Evolutionary conservation across 192 early-diverging fungal genomes (phyloP).

Genomic region (Coemansia sp.): DNA sequence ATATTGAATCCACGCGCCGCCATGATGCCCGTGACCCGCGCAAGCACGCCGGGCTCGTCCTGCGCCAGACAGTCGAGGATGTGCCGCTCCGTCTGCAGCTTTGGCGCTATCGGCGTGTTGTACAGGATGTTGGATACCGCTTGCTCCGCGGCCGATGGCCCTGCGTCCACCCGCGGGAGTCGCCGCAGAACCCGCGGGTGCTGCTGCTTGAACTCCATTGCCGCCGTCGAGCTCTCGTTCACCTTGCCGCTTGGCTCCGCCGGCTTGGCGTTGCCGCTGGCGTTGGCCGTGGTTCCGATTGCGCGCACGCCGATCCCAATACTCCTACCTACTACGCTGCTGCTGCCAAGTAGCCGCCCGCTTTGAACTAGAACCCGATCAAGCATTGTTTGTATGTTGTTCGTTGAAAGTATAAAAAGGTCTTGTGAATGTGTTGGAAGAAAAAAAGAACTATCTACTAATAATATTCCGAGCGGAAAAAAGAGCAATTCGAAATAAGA

Average conservation of each 20-base stretch:
- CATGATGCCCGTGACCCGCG: slow-evolving; percentile 81
- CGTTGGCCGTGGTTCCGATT: neutral
- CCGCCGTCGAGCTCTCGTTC: slow-evolving; percentile 51
- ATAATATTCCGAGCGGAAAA: neutral
- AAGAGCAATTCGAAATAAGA: neutral
- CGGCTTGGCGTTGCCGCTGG: slow-evolving; percentile 14
- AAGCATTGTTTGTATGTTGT: slow-evolving; percentile 16
- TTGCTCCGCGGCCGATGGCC: slow-evolving; percentile 80
- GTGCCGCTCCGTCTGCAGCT: slow-evolving; percentile 65
- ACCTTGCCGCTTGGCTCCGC: slow-evolving; percentile 27
- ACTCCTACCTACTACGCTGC: neutral
- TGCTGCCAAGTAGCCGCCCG: neutral
- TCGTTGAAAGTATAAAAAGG: too few species aligned
- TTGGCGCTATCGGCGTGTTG: slow-evolving; percentile 83
- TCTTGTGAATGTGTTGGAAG: neutral
- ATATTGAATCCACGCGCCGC: slow-evolving; percentile 97
- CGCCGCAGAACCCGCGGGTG: slow-evolving; percentile 53
- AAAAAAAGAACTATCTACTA: neutral
- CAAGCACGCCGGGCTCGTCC: slow-evolving; percentile 86
- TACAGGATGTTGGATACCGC: slow-evolving; percentile 97
- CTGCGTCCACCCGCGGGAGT: slow-evolving; percentile 46
- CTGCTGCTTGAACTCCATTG: slow-evolving; percentile 57
- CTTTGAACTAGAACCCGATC: slow-evolving; percentile 17
- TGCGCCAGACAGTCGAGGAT: slow-evolving; percentile 94
- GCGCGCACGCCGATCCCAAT: neutral